These are phyloP conservation scores for Phytopythium chamaehyphon DNA, from an alignment of 352 stramenopile species.

Conservation along the genomic window DNA sequence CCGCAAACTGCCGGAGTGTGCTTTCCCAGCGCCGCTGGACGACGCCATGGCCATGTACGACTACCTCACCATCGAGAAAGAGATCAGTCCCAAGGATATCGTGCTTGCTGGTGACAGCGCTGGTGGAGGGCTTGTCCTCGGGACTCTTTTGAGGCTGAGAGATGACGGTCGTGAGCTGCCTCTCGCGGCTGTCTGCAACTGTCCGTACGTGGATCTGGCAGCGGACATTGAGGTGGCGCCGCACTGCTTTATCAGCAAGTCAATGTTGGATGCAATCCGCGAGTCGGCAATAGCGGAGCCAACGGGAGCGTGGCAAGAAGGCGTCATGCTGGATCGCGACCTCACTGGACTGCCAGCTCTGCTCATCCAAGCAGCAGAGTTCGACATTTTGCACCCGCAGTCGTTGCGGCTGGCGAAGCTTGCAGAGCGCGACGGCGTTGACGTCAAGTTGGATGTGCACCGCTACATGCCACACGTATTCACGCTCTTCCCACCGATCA, in stretches of 20 bases:
- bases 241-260: slow-evolving; percentile 47
- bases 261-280: slow-evolving; percentile 32
- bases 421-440: slow-evolving; percentile 20
- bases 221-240: slow-evolving; percentile 21
- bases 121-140: slow-evolving; percentile 39
- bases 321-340: slow-evolving; percentile 32
- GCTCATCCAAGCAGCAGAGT: slow-evolving; percentile 37
- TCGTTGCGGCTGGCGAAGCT: slow-evolving; percentile 32
- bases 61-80: slow-evolving; percentile 24
- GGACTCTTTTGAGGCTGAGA: slow-evolving; percentile 36
- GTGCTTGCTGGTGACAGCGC: slow-evolving; percentile 52
- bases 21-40: slow-evolving; percentile 38
- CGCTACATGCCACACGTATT: slow-evolving; percentile 60
- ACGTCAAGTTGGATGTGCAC: slow-evolving; percentile 43
- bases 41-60: slow-evolving; percentile 46
- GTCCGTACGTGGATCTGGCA: slow-evolving; percentile 45
- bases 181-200: slow-evolving; percentile 31
- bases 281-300: slow-evolving; percentile 2
- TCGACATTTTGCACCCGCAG: slow-evolving; percentile 45
- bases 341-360: slow-evolving; percentile 35
- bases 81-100: slow-evolving; percentile 24
- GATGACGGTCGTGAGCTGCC: slow-evolving; percentile 17
- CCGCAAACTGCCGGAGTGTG: slow-evolving; percentile 45
- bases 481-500: slow-evolving; percentile 37
- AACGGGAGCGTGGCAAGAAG: slow-evolving; percentile 26